Conservation (phyloP, 164 flowering plant species). For the Taxillus chinensis region DNA sequence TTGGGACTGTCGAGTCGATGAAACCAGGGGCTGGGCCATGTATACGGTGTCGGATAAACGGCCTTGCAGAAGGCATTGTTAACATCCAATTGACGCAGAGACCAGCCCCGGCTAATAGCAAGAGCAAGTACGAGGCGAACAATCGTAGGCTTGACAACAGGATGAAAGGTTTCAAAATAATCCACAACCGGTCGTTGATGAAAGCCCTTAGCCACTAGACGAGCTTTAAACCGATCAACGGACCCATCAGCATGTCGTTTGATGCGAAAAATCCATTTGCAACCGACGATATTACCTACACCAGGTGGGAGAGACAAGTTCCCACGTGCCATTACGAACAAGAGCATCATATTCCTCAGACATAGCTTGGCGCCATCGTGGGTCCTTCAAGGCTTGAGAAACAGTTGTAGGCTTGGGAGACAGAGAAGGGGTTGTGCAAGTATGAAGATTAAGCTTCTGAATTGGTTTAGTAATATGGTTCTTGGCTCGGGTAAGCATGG, state of each 20-base stretch:
- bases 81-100: constrained; percentile 11
- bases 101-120: constrained; percentile 5
- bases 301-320: no score
- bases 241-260: constrained; percentile 4
- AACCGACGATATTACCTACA: no score
- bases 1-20: not conserved
- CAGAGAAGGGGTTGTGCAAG: no score
- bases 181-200: constrained; percentile 11
- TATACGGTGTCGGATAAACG: not conserved
- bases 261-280: constrained; percentile 1
- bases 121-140: constrained; percentile 8
- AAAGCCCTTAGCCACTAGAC: constrained; percentile 16
- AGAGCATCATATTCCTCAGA: no score
- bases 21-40: not conserved
- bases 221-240: constrained; percentile 8
- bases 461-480: no score
- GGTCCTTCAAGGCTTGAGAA: no score
- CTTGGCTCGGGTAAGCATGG: no score
- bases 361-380: no score
- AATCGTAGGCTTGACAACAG: constrained; percentile 13
- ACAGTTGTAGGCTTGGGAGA: no score
- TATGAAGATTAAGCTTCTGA: no score
- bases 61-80: not conserved
- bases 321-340: no score
- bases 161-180: constrained; percentile 11